Percentiles rank a stretch among this genome's conserved stretches.
Conservation (phyloP, 805 yeast species). For the Cyberlindnera petersonii region DNA sequence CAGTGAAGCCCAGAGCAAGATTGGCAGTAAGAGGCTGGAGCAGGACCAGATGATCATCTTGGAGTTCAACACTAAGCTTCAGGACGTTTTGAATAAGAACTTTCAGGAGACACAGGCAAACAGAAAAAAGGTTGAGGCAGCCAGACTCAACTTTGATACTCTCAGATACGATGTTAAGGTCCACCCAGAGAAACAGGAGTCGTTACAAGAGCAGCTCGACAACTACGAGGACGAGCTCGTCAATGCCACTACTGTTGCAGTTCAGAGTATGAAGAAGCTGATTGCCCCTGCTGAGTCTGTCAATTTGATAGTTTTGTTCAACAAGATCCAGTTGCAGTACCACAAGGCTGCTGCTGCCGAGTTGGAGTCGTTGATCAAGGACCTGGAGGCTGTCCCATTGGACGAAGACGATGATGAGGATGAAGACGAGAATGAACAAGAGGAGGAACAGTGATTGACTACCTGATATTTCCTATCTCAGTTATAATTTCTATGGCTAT, state of each 20-base stretch:
- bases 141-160: conserved; percentile 68
- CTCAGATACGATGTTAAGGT: conserved; percentile 53
- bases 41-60: conserved; percentile 62
- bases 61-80: conserved; percentile 56
- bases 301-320: conserved; percentile 59
- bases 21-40: conserved; percentile 65
- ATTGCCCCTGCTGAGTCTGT: conserved; percentile 65
- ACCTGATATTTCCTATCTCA: too few species aligned
- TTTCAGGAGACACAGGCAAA: conserved; percentile 57
- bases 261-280: conserved; percentile 70
- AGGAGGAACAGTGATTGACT: too few species aligned
- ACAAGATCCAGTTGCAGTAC: conserved; percentile 65
- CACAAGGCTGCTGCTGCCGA: conserved; percentile 49
- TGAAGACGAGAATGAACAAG: conserved; percentile 29
- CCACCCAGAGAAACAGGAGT: conserved; percentile 24
- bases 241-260: conserved; percentile 73
- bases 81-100: conserved; percentile 47
- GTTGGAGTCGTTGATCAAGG: conserved; percentile 42
- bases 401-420: conserved; percentile 42
- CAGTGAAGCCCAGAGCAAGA: conserved; percentile 53
- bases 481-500: too few species aligned
- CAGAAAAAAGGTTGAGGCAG: conserved; percentile 65
- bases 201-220: conserved; percentile 34
- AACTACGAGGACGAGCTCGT: conserved; percentile 76
- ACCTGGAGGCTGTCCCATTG: conserved; percentile 39